Evolutionary conservation across 2,329 filamentous ascomycete genomes (phyloP), one percentile per base, ranked within the genome.

Genomic region (Polytolypa hystricis): DNA sequence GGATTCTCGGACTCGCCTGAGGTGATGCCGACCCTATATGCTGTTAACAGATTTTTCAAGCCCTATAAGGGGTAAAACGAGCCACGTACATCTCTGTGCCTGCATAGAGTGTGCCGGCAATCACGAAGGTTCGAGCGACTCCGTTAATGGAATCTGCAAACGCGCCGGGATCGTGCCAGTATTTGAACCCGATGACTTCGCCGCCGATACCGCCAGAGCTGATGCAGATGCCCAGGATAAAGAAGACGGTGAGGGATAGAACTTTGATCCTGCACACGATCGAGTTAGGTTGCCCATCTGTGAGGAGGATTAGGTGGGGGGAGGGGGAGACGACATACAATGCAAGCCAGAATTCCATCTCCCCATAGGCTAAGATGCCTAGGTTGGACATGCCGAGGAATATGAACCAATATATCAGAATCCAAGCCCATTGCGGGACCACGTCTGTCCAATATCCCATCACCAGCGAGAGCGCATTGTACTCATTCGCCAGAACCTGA

Each of bases 341-440:
- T 11, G 55, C 53, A n/a, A 64, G 42, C 54, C 56, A 63, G 38
- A 62, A 65, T 44, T 74, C 70, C 33, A 69, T 61, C 42, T 73
- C 70, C n/a, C 70, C 70, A 43, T 70, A 73, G 14, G 67, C 57
- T 18, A 64, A 31, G n/a, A 64, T 54, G 0, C 60, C 60, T 4
- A 63, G 46, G 37, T 66, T 54, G 1, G 58, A 62, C 5, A 66
- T 47, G 3, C 43, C 47, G 35, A 65, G 55, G 30, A 66, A 69
- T 6, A 66, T 46, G 3, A 55, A 54, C 61, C 61, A 68, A 44
- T 61, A 67, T 5, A 69, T 59, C 5, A 69, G 41, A 14, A 67
- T 62, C 64, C 64, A 69, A 3, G 51, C 65, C 47, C 61, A 69
- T 31, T 57, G 53, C 1, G 65, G 65, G 2, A 67, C 54, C 1